These are phyloP conservation scores for Thalassiosira gravida DNA, from an alignment of 352 stramenopile species.

Conservation along the genomic window DNA sequence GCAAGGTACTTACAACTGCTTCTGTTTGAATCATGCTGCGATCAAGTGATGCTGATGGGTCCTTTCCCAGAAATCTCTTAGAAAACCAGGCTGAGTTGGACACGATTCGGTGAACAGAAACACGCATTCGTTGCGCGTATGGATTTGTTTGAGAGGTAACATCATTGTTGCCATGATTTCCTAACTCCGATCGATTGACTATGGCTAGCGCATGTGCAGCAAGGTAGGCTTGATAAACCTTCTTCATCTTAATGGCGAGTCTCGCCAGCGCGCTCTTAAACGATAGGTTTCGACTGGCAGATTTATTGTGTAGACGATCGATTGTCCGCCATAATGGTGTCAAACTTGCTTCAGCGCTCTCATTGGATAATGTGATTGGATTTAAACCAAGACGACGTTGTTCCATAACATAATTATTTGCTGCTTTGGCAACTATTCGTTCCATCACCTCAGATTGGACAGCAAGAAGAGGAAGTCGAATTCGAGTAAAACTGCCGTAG, in stretches of 20 bases:
- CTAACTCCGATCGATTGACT: constrained; percentile 58
- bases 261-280: constrained; percentile 82
- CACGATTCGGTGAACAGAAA: constrained; percentile 82
- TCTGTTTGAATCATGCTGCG: constrained; percentile 68
- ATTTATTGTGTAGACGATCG: constrained; percentile 83
- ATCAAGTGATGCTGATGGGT: constrained; percentile 55
- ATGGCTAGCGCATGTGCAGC: constrained; percentile 81
- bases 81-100: constrained; percentile 78
- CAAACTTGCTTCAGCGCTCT: constrained; percentile 80
- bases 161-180: constrained; percentile 36
- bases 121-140: constrained; percentile 70
- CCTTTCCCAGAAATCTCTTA: constrained; percentile 84
- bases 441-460: constrained; percentile 86
- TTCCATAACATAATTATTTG: constrained; percentile 74
- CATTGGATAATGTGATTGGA: constrained; percentile 76
- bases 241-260: constrained; percentile 85
- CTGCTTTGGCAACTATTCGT: constrained; percentile 82
- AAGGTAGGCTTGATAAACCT: constrained; percentile 83
- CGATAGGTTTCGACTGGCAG: constrained; percentile 84
- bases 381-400: constrained; percentile 61
- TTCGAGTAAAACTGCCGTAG: constrained; percentile 84
- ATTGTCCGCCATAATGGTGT: constrained; percentile 83
- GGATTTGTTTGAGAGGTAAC: constrained; percentile 55
- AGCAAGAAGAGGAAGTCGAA: constrained; percentile 79
- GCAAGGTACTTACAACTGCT: constrained; percentile 44